Base-by-base conservation (phyloP, 2,329 filamentous ascomycete genomes). In the Pseudopyricularia cyperi region DNA sequence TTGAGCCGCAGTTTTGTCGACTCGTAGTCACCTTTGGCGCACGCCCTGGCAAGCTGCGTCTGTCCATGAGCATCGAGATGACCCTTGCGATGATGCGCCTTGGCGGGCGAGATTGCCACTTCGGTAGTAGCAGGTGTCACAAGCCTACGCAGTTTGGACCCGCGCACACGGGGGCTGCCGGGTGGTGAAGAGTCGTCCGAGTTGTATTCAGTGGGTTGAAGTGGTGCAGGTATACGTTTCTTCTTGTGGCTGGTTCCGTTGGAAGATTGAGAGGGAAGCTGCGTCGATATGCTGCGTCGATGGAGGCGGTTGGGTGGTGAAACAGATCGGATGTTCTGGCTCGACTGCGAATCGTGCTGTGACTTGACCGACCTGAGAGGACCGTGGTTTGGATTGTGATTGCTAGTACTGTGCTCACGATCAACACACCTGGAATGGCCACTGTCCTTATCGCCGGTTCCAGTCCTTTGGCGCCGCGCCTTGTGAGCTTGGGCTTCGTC, bases 11-110 rank as follows among this genome's bases (percentile, higher is more conserved):
- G 77, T 64, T 87, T 90, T 15, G 88, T 89, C 9, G 75, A 73
- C 2, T 91, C 87, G 52, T 93, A 78, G 62, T 94, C 88, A 50
- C 89, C 89, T 59, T 84, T 83, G 35, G 90, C 87, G 65, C 89
- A 95, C 28, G 91, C 89, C 57, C 90, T 82, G n/a, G 91, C 89
- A 24, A 98, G 74, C 51, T 85, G 79, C 4, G 93, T 98, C 58
- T 94, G 86, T 22, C 93, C 93, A 63, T 94, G 95, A 52, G 89
- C 87, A 67, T 97, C 93, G 22, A 91, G 81, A 62, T 91, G 85
- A 60, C 93, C 91, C 65, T 91, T 94, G 63, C 88, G 85, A 2
- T 80, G 79, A 0, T 70, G 71, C 65, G 87, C 80, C 59, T 85
- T 82, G 59, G 81, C 77, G 53, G 86, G 76, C 49, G 87, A 82